Evolutionary conservation across 1,284 basidiomycete species (phyloP).

Genomic region (Boletus hoseneyae): DNA sequence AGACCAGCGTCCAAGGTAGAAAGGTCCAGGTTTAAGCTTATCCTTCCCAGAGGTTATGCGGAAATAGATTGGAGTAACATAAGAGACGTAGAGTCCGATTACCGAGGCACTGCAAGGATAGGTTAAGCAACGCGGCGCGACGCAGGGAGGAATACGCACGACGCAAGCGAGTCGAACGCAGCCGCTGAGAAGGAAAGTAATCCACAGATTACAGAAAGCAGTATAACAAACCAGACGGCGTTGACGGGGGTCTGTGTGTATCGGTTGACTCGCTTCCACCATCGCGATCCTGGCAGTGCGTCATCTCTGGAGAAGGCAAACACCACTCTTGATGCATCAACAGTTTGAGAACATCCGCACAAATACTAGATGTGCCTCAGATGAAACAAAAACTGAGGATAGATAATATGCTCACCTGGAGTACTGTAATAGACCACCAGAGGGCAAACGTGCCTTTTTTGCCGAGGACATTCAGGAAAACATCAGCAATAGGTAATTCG

Average conservation of each 20-base stretch:
- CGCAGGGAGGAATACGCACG: slow-evolving; percentile 39
- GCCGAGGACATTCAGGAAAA: slow-evolving; percentile 57
- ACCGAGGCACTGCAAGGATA: slow-evolving; percentile 51
- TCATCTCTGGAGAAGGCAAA: slow-evolving; percentile 70
- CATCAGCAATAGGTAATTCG: slow-evolving; percentile 62
- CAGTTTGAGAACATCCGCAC: slow-evolving; percentile 44
- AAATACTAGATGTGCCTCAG: slow-evolving; percentile 30
- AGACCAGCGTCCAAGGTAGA: slow-evolving; percentile 55
- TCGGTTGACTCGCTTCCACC: slow-evolving; percentile 39
- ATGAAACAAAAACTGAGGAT: background rate
- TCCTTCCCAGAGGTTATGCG: slow-evolving; percentile 63
- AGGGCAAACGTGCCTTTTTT: slow-evolving; percentile 61
- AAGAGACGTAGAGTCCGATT: slow-evolving; percentile 45
- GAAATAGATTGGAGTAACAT: slow-evolving; percentile 60
- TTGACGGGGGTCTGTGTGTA: slow-evolving; percentile 62
- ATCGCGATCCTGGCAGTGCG: slow-evolving; percentile 66
- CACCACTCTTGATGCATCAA: slow-evolving; percentile 69
- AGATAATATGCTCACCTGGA: slow-evolving; percentile 37
- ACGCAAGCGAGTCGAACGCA: slow-evolving; percentile 52
- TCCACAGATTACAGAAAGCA: slow-evolving; percentile 49
- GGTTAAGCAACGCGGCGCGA: background rate
- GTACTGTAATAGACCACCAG: slow-evolving; percentile 50
- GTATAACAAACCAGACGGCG: slow-evolving; percentile 66
- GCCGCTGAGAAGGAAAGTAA: slow-evolving; percentile 40
- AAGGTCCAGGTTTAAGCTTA: slow-evolving; percentile 53